Evolutionary conservation across 2,329 filamentous ascomycete genomes (phyloP).

Genomic region (Herpotrichia juniperi): DNA sequence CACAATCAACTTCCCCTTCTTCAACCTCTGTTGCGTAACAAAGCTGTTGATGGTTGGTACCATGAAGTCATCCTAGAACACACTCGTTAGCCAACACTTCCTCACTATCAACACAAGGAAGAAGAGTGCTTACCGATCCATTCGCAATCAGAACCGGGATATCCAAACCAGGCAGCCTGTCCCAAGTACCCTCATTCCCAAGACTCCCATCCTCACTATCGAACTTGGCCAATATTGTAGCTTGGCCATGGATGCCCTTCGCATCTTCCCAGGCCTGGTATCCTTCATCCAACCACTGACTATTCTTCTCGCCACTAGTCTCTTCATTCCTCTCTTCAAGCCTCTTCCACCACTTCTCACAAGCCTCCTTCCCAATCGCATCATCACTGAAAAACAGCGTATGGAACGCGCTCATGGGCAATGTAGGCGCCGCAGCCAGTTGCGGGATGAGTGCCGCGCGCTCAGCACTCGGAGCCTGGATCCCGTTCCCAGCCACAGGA

Average conservation of each 20-base stretch:
- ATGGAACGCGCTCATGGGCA: background rate
- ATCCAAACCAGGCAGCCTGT: background rate
- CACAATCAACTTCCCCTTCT: too few species aligned
- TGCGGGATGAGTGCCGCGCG: background rate
- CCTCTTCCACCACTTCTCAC: background rate
- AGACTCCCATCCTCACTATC: background rate
- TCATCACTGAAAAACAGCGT: slow-evolving; percentile 2
- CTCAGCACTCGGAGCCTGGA: too few species aligned
- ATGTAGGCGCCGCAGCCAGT: background rate
- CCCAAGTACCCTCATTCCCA: background rate
- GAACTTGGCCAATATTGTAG: background rate
- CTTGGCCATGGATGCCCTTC: background rate
- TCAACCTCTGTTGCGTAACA: too few species aligned
- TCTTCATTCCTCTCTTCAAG: background rate
- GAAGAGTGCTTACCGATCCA: too few species aligned
- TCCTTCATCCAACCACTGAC: background rate
- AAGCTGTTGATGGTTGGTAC: too few species aligned
- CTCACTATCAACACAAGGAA: too few species aligned
- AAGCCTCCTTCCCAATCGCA: background rate
- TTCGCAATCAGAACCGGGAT: slow-evolving; percentile 4
- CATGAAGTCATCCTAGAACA: too few species aligned
- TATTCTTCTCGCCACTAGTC: background rate
- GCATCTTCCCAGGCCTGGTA: background rate
- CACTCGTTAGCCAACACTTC: too few species aligned
- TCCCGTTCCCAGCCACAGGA: too few species aligned